phyloP scores from a whole-genome alignment of 2,329 filamentous ascomycete species.

The Apiospora saccharicola region DNA sequence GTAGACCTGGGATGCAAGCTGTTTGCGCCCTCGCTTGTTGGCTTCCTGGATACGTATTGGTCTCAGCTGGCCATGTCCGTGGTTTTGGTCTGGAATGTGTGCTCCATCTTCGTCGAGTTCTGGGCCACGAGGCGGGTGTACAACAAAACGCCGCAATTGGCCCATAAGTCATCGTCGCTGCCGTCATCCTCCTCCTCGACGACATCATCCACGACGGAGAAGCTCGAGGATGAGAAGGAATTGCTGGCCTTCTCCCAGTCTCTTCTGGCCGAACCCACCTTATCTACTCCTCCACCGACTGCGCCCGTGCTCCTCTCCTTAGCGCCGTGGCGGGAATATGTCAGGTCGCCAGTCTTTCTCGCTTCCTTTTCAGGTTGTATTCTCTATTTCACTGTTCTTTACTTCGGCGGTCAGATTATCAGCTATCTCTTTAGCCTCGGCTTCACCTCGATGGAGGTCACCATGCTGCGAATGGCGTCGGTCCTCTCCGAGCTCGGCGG shows the following conservation, averaged over 20 bases:
- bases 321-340: constrained; percentile 11
- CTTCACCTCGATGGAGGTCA: constrained; percentile 16
- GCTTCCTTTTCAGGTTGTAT: constrained; percentile 21
- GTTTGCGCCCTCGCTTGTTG: constrained; percentile 6
- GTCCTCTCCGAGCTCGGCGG: constrained; percentile 13
- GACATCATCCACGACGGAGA: not conserved
- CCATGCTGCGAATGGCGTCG: constrained; percentile 7
- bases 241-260: not conserved
- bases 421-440: constrained; percentile 18
- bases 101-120: constrained; percentile 4
- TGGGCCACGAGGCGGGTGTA: constrained; percentile 6
- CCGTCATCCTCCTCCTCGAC: not conserved
- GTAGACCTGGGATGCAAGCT: constrained; percentile 13
- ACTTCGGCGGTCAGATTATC: constrained; percentile 17
- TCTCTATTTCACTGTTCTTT: constrained; percentile 19
- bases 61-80: constrained; percentile 3
- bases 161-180: not conserved
- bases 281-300: not conserved
- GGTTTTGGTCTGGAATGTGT: not conserved
- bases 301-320: constrained; percentile 2
- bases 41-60: constrained; percentile 15
- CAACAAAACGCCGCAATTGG: not conserved
- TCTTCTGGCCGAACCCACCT: not conserved
- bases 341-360: constrained; percentile 18
- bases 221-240: constrained; percentile 6